These are phyloP conservation scores for Fusarium paranaense DNA, from an alignment of 2,329 filamentous ascomycete genomes.

Conservation along the genomic window DNA sequence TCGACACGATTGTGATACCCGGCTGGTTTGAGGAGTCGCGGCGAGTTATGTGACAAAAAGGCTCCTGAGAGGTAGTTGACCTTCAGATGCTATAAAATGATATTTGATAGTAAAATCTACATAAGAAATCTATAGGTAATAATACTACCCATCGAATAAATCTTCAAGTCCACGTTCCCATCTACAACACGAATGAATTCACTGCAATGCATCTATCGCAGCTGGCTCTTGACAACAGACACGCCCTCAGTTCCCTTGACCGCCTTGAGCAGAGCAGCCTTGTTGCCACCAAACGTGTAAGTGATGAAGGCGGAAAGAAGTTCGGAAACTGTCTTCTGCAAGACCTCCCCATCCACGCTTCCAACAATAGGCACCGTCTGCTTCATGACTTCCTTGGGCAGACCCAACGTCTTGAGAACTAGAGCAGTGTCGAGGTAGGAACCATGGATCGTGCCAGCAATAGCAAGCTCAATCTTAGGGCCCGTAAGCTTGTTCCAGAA, in stretches of 20 bases:
- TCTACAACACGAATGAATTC: background rate
- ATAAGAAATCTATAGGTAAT: background rate
- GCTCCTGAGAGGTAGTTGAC: background rate
- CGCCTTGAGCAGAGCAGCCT: constrained; percentile 12
- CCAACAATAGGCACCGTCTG: constrained; percentile 9
- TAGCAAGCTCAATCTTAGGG: constrained; percentile 36
- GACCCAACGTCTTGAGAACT: constrained; percentile 37
- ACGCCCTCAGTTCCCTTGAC: constrained; percentile 21
- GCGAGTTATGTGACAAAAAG: background rate
- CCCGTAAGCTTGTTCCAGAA: constrained; percentile 46
- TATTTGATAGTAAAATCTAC: background rate
- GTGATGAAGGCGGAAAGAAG: constrained; percentile 39
- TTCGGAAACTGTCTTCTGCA: constrained; percentile 38
- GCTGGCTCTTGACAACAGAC: constrained; percentile 29
- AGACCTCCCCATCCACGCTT: constrained; percentile 7
- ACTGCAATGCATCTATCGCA: background rate
- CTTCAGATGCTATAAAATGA: background rate
- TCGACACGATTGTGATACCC: background rate
- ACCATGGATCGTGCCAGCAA: constrained; percentile 45
- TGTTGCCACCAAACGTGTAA: constrained; percentile 24
- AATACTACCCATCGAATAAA: background rate
- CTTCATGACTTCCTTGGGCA: constrained; percentile 27
- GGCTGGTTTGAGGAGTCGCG: background rate
- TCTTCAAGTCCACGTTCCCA: background rate
- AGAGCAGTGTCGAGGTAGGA: constrained; percentile 49